phyloP scores from a whole-genome alignment of 495 filamentous ascomycete species.

The Amniculicola lignicola region DNA sequence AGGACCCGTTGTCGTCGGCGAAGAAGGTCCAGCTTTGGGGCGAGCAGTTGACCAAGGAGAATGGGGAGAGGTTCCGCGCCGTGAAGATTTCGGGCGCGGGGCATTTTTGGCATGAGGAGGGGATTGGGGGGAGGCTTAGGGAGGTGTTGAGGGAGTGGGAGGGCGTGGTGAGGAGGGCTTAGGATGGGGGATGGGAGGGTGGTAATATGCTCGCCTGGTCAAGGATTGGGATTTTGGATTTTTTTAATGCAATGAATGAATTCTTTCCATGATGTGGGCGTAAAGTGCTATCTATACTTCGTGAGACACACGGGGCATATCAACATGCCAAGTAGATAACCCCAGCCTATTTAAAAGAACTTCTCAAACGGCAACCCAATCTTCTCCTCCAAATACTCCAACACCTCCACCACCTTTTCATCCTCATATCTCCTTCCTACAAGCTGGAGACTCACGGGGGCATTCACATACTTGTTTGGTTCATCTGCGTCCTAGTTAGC shows the following conservation, averaged over 20 bases:
- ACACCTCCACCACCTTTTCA: constrained; percentile 47
- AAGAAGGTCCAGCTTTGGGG: constrained; percentile 70
- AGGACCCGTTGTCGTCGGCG: constrained; percentile 70
- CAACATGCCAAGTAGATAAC: not conserved
- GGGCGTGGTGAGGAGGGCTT: too few relatives aligned
- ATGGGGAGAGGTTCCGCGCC: constrained; percentile 47
- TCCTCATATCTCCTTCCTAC: constrained; percentile 47
- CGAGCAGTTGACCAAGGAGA: constrained; percentile 48
- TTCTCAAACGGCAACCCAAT: constrained; percentile 21
- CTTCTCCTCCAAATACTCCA: constrained; percentile 42
- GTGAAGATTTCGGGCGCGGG: constrained; percentile 66
- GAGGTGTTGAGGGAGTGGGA: constrained; percentile 28
- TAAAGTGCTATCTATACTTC: too few relatives aligned
- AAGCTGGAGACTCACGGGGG: constrained; percentile 45
- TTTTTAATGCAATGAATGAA: too few relatives aligned
- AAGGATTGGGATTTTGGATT: too few relatives aligned
- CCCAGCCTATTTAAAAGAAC: constrained; percentile 18
- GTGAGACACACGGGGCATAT: too few relatives aligned
- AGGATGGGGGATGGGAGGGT: too few relatives aligned
- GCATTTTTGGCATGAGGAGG: constrained; percentile 78
- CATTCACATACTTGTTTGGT: constrained; percentile 37
- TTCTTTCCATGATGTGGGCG: too few relatives aligned
- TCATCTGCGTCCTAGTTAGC: constrained; percentile 23
- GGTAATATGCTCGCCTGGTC: too few relatives aligned
- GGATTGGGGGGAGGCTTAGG: constrained; percentile 55